Percentiles rank a stretch among this genome's conserved stretches.
Conservation (phyloP, 2,329 filamentous ascomycete species). For the Aspergillus sp. region DNA sequence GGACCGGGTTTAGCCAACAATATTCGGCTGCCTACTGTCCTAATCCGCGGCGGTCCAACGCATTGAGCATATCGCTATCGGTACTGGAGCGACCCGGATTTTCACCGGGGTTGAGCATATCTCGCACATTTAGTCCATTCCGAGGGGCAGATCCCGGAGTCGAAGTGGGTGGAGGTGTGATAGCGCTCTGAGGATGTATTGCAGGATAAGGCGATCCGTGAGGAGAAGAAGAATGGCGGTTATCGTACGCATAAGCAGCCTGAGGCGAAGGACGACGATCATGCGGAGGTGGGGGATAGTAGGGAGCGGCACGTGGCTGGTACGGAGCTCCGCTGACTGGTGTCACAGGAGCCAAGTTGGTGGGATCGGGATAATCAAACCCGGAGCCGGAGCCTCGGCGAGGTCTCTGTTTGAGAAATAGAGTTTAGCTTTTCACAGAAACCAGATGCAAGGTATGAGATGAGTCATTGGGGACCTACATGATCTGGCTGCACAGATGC, state of each 20-base stretch:
- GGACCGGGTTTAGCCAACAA: neutral
- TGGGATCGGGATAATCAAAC: slow-evolving; percentile 49
- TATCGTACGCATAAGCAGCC: slow-evolving; percentile 44
- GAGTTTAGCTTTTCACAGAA: slow-evolving; percentile 12
- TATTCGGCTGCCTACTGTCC: slow-evolving; percentile 23
- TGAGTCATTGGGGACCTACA: slow-evolving; percentile 41
- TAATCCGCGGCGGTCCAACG: slow-evolving; percentile 43
- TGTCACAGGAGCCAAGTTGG: slow-evolving; percentile 48
- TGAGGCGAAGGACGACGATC: slow-evolving; percentile 48
- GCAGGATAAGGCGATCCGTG: slow-evolving; percentile 42
- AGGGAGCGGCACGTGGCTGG: slow-evolving; percentile 39
- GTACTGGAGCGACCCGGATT: slow-evolving; percentile 43
- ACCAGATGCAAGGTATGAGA: neutral
- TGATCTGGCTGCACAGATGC: slow-evolving; percentile 45
- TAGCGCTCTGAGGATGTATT: slow-evolving; percentile 32
- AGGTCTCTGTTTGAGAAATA: slow-evolving; percentile 31
- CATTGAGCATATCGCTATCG: slow-evolving; percentile 53
- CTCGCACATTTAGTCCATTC: slow-evolving; percentile 48
- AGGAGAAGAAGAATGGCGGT: slow-evolving; percentile 43
- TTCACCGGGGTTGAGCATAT: slow-evolving; percentile 48
- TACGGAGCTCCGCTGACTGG: slow-evolving; percentile 45
- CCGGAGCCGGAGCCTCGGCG: slow-evolving; percentile 46
- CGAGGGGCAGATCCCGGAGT: slow-evolving; percentile 34
- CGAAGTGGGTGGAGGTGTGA: slow-evolving; percentile 32
- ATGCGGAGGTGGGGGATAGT: slow-evolving; percentile 38